These are phyloP conservation scores for Trypanosoma mega DNA, from an alignment of 208 protist species.

Conservation along the genomic window DNA sequence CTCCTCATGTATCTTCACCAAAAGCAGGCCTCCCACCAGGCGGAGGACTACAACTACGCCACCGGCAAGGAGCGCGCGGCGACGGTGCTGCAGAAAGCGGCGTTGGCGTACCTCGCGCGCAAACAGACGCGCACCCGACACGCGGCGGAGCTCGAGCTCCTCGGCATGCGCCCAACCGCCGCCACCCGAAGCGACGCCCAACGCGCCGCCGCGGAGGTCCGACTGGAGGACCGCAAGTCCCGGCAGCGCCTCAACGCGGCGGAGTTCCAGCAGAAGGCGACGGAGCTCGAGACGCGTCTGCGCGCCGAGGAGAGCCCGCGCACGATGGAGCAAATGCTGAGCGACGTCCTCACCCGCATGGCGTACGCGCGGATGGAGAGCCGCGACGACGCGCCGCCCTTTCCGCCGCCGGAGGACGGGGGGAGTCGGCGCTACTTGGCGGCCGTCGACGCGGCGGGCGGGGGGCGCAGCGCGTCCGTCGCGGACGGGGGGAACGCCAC, in stretches of 20 bases:
- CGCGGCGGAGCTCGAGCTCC: constrained; percentile 83
- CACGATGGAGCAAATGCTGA: constrained; percentile 94
- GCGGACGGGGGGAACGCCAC: background rate
- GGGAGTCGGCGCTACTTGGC: constrained; percentile 69
- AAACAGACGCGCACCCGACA: constrained; percentile 68
- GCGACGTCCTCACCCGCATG: constrained; percentile 91
- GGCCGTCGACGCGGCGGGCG: background rate
- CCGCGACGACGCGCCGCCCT: constrained; percentile 51
- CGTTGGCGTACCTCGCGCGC: constrained; percentile 82
- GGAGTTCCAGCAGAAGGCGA: constrained; percentile 79
- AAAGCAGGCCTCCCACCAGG: constrained; percentile 51
- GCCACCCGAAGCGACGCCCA: constrained; percentile 34
- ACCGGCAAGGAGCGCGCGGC: constrained; percentile 85
- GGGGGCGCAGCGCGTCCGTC: background rate
- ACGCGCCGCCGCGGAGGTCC: constrained; percentile 34
- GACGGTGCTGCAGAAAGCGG: constrained; percentile 87
- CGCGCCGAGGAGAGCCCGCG: constrained; percentile 89
- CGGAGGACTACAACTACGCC: constrained; percentile 61
- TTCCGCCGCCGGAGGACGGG: constrained; percentile 87
- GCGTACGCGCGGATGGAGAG: constrained; percentile 84
- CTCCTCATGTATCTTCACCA: constrained; percentile 83
- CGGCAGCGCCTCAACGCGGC: constrained; percentile 88
- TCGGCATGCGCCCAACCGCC: constrained; percentile 71
- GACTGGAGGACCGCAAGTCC: constrained; percentile 69
- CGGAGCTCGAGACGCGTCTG: constrained; percentile 74